These are phyloP conservation scores for Hawksworthiomyces lignivorus DNA, from an alignment of 2,329 filamentous ascomycete species.

Conservation along the genomic window DNA sequence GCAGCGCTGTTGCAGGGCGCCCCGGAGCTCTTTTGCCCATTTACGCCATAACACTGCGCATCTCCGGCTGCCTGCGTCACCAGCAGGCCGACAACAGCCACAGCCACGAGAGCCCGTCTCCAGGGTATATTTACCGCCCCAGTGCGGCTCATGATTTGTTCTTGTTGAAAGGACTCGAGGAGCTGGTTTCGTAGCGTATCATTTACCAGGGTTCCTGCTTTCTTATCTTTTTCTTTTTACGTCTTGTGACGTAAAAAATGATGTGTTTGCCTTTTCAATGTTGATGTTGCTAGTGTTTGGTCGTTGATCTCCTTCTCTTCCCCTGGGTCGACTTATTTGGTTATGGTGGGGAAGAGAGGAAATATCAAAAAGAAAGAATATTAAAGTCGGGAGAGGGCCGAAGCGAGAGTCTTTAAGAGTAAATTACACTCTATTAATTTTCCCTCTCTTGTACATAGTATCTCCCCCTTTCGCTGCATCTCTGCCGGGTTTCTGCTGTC, in stretches of 20 bases:
- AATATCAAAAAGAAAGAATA: not conserved
- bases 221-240: too few species aligned
- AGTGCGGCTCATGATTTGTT: too few species aligned
- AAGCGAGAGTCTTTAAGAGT: not conserved
- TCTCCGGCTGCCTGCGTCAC: not conserved
- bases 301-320: not conserved
- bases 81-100: not conserved
- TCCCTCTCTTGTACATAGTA: not conserved
- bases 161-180: too few species aligned
- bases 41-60: constrained; percentile 16
- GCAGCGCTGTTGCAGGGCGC: constrained; percentile 12
- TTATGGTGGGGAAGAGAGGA: not conserved
- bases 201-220: too few species aligned
- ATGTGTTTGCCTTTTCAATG: not conserved
- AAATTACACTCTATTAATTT: not conserved
- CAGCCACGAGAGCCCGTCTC: too few species aligned
- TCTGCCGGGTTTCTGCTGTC: constrained; percentile 1
- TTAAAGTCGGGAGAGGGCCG: too few species aligned
- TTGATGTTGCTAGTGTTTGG: not conserved
- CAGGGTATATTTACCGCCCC: too few species aligned
- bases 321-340: too few species aligned
- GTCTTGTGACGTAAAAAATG: not conserved
- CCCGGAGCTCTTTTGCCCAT: constrained; percentile 14
- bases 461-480: too few species aligned
- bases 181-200: too few species aligned